Evolutionary conservation across 164 flowering plant species (phyloP).

Genomic region (Platanus orientalis): DNA sequence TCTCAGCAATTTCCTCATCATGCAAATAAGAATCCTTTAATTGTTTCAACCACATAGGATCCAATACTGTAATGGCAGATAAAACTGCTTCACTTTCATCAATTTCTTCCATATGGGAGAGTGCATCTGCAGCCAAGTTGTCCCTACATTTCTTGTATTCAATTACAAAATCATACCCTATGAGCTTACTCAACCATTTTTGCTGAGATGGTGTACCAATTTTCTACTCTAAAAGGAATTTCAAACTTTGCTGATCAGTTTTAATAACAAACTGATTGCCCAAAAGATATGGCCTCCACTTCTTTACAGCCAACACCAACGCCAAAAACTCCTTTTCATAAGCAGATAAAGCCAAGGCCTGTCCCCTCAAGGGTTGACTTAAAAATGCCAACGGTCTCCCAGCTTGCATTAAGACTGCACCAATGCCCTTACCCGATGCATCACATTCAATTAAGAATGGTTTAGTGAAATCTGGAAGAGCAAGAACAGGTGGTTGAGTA

Average conservation of each 20-base stretch:
- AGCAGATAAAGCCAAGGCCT: neutral
- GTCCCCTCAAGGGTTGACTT: neutral
- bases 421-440: neutral
- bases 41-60: neutral
- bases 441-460: slow-evolving; percentile 5
- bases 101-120: neutral
- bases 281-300: slow-evolving; percentile 1
- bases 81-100: neutral
- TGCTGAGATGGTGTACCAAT: neutral
- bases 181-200: neutral
- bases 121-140: neutral
- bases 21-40: too few species aligned
- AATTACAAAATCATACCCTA: slow-evolving; percentile 7
- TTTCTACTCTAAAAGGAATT: neutral
- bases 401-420: neutral
- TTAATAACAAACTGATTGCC: neutral
- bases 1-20: neutral
- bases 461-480: slow-evolving; percentile 8
- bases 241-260: slow-evolving; percentile 1
- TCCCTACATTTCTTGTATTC: neutral
- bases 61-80: neutral
- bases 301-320: neutral
- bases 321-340: neutral
- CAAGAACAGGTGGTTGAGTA: neutral
- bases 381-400: neutral